Base-by-base conservation (phyloP, 163 green algal genomes). In the Prototheca cutis region DNA sequence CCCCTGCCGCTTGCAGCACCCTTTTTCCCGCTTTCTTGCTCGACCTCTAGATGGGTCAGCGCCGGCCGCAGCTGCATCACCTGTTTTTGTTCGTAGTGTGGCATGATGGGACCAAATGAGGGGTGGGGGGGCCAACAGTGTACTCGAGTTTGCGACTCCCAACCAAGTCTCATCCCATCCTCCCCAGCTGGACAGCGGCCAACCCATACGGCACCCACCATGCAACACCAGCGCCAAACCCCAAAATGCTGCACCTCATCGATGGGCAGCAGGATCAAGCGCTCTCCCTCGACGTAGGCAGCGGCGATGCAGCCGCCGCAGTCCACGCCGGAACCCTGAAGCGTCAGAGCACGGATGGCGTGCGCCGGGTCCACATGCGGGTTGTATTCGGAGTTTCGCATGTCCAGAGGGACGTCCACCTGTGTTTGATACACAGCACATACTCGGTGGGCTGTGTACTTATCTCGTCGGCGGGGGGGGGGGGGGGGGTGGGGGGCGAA, bases 11-110 rank as follows among this genome's bases (percentile, higher is more conserved):
- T 53, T 56, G 19, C 52, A 24, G 32, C 40, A 55, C 31, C 28
- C 53, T 68, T 57, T 36, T 67, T 64, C 36, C 8, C 42, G 25
- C 36, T 30, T n/a, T 62, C 62, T 25, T 70, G 72, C 45, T 70
- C 42, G 27, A 48, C 49, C 48, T 85, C 80, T 3, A 91, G 49
- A 57, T 89, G 71, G 13, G 65, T 56, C 67, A 90, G 54, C 6
- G 74, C 65, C 23, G 83, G 86, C 3, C 86, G 81, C 66, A 94
- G 58, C 71, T 91, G 84, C 42, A 91, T 34, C 0, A 68, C 76
- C 48, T 85, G 80, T 71, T 45, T 45, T 45, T 15, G 1, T 10
- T 10, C 13, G 36, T 45, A 21, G 36, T 45, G 13, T 45, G 36
- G 36, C 13, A 45, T 45, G 10, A 8, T 45, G 10, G 13, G 36